A percentile compares a stretch with the other conserved stretches of the same genome.
These are phyloP conservation scores for Umbelopsis sp. DNA, from an alignment of 192 early-diverging fungal genomes.

Conservation along the genomic window DNA sequence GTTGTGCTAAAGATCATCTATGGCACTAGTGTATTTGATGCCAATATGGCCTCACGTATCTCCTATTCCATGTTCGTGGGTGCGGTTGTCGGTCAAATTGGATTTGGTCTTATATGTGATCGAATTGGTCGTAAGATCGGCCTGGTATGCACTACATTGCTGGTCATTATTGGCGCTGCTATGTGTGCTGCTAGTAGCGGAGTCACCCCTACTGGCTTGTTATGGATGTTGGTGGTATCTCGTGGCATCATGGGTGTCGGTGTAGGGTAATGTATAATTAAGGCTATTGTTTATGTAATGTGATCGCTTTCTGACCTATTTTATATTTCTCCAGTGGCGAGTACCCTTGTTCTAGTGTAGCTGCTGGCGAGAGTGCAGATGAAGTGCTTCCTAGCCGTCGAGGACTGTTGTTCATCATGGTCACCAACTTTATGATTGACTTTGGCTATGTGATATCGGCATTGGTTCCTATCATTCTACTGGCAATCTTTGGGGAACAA, in stretches of 20 bases:
- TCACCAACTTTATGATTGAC: conserved; percentile 57
- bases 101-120: conserved; percentile 53
- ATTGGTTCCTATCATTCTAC: conserved; percentile 47
- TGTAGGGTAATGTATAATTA: conserved; percentile 21
- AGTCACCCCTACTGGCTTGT: conserved; percentile 38
- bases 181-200: conserved; percentile 47
- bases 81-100: conserved; percentile 55
- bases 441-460: conserved; percentile 51
- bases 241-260: conserved; percentile 51
- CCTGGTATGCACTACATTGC: conserved; percentile 46
- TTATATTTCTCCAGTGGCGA: conserved; percentile 36
- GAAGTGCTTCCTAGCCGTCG: conserved; percentile 45
- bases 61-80: conserved; percentile 56
- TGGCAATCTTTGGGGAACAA: conserved; percentile 51
- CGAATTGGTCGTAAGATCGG: conserved; percentile 58
- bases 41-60: conserved; percentile 44
- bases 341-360: conserved; percentile 56
- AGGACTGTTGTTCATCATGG: conserved; percentile 39
- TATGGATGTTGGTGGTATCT: conserved; percentile 51
- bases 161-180: conserved; percentile 52
- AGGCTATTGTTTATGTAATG: background rate
- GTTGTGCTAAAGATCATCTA: conserved; percentile 50
- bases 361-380: conserved; percentile 57
- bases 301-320: background rate
- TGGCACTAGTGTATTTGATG: conserved; percentile 37